phyloP scores from a whole-genome alignment of 2,329 filamentous ascomycete species.

The Didymella pomorum region DNA sequence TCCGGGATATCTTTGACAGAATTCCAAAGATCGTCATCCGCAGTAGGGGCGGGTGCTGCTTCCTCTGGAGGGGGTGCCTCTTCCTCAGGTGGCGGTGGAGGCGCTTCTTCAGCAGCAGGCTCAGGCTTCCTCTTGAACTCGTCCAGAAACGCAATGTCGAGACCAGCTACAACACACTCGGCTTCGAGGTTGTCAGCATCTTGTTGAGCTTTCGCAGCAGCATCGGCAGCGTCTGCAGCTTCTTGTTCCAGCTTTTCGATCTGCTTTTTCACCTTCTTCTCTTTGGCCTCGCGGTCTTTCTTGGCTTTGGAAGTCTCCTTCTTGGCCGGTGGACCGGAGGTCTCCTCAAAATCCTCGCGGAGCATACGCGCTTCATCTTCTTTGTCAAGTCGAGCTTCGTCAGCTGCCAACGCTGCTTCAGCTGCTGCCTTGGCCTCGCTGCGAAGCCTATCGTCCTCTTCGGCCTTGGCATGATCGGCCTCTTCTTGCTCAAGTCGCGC shows the following conservation, averaged over 20 bases:
- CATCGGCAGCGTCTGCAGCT: conserved; percentile 45
- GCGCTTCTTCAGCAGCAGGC: conserved; percentile 31
- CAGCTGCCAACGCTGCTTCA: conserved; percentile 28
- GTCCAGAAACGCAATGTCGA: conserved; percentile 30
- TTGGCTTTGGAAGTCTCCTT: conserved; percentile 44
- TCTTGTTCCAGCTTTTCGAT: conserved; percentile 39
- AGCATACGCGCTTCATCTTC: conserved; percentile 17
- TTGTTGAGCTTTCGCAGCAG: conserved; percentile 47
- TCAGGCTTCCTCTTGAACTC: conserved; percentile 39
- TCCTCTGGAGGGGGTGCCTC: conserved; percentile 27
- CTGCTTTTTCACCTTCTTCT: conserved; percentile 40
- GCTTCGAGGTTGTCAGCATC: conserved; percentile 41
- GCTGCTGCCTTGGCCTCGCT: conserved; percentile 29
- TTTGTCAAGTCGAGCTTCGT: conserved; percentile 29
- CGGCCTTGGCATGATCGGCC: conserved; percentile 27
- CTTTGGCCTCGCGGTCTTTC: conserved; percentile 39
- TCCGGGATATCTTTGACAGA: conserved; percentile 46
- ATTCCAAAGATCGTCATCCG: conserved; percentile 46
- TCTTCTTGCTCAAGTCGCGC: conserved; percentile 30
- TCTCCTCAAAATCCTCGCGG: conserved; percentile 35
- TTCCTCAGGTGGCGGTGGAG: conserved; percentile 31
- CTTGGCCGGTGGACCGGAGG: conserved; percentile 39
- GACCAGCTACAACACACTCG: conserved; percentile 48
- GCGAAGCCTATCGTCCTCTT: conserved; percentile 42
- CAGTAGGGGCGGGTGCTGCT: not conserved